A percentile compares a stretch with the other conserved stretches of the same genome.
Evolutionary conservation across 2,329 filamentous ascomycete genomes (phyloP).

Genomic region (Paecilomyces formosus): DNA sequence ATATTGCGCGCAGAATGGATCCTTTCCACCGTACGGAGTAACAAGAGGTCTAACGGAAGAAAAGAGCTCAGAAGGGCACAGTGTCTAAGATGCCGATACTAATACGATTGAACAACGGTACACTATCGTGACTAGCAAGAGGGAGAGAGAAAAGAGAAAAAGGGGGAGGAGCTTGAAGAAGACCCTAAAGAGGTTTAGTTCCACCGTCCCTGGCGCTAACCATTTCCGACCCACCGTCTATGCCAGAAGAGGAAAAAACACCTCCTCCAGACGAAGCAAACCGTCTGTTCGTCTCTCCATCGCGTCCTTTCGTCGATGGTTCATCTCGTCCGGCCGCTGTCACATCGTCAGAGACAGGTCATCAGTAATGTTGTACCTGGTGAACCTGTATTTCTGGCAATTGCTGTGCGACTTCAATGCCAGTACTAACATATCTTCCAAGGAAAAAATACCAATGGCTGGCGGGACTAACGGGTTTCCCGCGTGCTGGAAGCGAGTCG

Average conservation of each 20-base stretch:
- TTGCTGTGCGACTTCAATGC: no score
- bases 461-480: not conserved
- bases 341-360: not conserved
- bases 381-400: not conserved
- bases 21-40: not conserved
- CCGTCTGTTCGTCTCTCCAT: not conserved
- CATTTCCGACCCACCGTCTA: not conserved
- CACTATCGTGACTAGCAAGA: not conserved
- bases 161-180: not conserved
- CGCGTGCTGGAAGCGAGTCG: not conserved
- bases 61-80: not conserved
- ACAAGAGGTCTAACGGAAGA: not conserved
- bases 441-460: not conserved
- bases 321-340: not conserved
- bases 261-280: not conserved
- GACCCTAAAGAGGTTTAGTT: not conserved
- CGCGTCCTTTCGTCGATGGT: not conserved
- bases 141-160: not conserved
- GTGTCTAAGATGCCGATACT: not conserved
- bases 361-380: not conserved
- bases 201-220: not conserved
- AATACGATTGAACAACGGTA: not conserved
- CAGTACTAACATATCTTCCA: not conserved
- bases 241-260: not conserved
- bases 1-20: not conserved